Evolutionary conservation across 768 basidiomycete genomes (phyloP).

Genomic region (Mrakia blollopis): DNA sequence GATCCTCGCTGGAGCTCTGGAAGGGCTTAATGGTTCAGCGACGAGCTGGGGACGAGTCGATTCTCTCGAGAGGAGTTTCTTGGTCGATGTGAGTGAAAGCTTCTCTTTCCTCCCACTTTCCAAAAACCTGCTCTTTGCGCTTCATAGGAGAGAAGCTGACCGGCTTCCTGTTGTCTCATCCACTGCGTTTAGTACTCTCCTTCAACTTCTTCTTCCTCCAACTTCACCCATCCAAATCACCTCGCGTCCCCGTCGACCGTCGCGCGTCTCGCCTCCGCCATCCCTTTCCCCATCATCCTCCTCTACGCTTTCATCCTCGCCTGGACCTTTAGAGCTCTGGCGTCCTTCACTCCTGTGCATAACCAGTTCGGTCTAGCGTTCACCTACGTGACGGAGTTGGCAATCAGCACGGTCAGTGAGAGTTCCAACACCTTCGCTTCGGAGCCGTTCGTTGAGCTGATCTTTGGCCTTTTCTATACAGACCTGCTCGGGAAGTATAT

Average conservation of each 20-base stretch:
- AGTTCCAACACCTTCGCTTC: not conserved
- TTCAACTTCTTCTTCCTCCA: not conserved
- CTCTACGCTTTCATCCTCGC: conserved; percentile 70
- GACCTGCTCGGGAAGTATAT: conserved; percentile 27
- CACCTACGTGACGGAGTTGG: conserved; percentile 85
- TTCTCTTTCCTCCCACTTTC: not conserved
- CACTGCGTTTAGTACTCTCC: not conserved
- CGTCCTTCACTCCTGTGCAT: conserved; percentile 76
- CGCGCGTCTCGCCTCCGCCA: conserved; percentile 49
- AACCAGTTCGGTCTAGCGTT: conserved; percentile 85
- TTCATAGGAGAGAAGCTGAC: too few species aligned
- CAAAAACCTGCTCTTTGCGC: too few species aligned
- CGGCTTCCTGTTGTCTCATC: not conserved
- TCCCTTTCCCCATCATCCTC: conserved; percentile 58
- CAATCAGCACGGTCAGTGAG: conserved; percentile 69
- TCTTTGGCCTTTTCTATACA: not conserved
- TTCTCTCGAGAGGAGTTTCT: not conserved
- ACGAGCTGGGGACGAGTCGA: conserved; percentile 16
- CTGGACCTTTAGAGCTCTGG: conserved; percentile 70
- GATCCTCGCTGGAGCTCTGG: not conserved
- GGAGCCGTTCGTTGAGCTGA: not conserved
- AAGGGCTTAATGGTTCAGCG: not conserved
- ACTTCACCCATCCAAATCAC: conserved; percentile 35
- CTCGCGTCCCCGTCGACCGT: conserved; percentile 49
- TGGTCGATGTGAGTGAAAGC: conserved; percentile 7